Evolutionary conservation across 2,329 filamentous ascomycete genomes (phyloP).

Genomic region (Neopestalotiopsis sp.): DNA sequence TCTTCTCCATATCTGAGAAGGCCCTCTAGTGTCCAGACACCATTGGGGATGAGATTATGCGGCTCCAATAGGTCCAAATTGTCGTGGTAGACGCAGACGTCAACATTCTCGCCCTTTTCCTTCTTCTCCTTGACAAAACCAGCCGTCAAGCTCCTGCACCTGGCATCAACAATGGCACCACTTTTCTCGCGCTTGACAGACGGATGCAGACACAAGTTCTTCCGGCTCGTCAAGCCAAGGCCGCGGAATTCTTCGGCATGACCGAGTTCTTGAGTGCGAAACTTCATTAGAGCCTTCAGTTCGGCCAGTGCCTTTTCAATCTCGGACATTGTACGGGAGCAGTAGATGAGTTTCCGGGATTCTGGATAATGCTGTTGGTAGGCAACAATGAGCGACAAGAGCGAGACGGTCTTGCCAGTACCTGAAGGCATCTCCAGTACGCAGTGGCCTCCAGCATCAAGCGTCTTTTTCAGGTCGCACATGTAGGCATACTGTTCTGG

Average conservation of each 20-base stretch:
- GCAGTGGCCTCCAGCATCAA: conserved; percentile 93
- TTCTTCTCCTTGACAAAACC: conserved; percentile 99
- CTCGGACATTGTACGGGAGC: conserved; percentile 99
- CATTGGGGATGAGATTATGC: conserved; percentile 91
- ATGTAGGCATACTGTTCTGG: conserved; percentile 80
- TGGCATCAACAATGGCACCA: conserved; percentile 90
- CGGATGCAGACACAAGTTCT: conserved; percentile 95
- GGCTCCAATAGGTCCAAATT: conserved; percentile 95
- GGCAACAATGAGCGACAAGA: conserved; percentile 92
- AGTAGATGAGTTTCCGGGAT: conserved; percentile 96
- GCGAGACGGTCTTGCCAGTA: conserved; percentile 95
- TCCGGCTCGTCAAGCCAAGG: conserved; percentile 90
- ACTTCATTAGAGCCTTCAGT: conserved; percentile 92
- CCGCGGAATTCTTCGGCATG: conserved; percentile 91
- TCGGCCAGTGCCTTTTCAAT: conserved; percentile 97
- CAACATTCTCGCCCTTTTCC: conserved; percentile 90
- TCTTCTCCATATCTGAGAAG: conserved; percentile 90
- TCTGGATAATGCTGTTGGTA: conserved; percentile 95
- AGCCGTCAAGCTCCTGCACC: conserved; percentile 92
- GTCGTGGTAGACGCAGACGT: conserved; percentile 96
- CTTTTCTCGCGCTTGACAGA: conserved; percentile 97
- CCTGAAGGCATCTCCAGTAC: conserved; percentile 99
- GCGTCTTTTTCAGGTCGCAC: conserved; percentile 85
- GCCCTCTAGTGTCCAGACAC: conserved; percentile 93
- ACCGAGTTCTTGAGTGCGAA: conserved; percentile 87